These are phyloP conservation scores for Oryza brachyantha DNA, from an alignment of 176 grass and related monocot species.

Conservation along the genomic window DNA sequence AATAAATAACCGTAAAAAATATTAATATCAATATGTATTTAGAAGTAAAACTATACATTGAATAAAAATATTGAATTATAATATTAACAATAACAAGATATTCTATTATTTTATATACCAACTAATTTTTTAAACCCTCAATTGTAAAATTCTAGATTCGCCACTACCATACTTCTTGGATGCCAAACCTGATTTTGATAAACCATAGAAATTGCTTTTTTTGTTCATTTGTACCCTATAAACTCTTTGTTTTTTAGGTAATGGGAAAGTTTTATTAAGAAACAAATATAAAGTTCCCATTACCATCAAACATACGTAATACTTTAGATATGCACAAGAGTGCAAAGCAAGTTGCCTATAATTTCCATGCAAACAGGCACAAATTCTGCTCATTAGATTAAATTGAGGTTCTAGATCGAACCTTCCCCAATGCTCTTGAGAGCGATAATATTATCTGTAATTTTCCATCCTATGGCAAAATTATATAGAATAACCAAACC, in stretches of 20 bases:
- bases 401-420: neutral
- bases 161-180: neutral
- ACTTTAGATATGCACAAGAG: neutral
- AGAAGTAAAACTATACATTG: no score
- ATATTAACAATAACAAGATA: no score
- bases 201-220: neutral
- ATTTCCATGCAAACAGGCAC: neutral
- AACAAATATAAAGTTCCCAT: no score
- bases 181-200: neutral
- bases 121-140: no score
- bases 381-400: slow-evolving; percentile 2
- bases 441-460: neutral
- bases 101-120: no score
- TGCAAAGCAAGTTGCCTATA: neutral
- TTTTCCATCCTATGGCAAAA: neutral
- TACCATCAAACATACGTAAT: neutral
- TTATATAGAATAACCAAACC: neutral
- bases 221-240: neutral
- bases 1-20: no score
- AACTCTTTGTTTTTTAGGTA: no score
- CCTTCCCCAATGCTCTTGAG: neutral
- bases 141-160: no score
- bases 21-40: no score
- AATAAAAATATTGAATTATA: no score
- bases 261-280: no score